These are phyloP conservation scores for Lophiotrema nucula DNA, from an alignment of 495 filamentous ascomycete genomes.

Conservation along the genomic window DNA sequence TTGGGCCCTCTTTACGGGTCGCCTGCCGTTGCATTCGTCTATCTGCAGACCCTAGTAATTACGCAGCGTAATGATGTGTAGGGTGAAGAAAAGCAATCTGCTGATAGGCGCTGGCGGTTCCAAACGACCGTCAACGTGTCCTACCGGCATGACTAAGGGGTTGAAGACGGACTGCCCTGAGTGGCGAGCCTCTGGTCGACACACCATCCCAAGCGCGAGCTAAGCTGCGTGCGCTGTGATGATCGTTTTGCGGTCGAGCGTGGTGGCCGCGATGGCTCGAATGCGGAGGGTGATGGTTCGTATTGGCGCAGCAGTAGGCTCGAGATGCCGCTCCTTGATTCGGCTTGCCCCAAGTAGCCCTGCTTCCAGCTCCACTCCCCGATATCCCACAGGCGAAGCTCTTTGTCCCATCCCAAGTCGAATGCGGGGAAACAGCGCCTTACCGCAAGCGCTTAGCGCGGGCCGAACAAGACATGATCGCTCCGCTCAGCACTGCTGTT, in stretches of 20 bases:
- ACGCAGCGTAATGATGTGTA: not conserved
- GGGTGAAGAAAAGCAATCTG: not conserved
- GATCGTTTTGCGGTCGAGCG: not conserved
- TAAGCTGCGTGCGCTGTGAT: not conserved
- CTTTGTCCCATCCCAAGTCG: not conserved
- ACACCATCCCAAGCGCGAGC: not conserved
- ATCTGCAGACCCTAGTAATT: not conserved
- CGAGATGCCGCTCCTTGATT: not conserved
- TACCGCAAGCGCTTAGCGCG: not conserved
- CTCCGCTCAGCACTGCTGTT: not conserved
- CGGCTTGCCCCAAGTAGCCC: not conserved
- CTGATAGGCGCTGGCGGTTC: not conserved
- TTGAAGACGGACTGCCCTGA: not conserved
- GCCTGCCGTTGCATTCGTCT: not conserved
- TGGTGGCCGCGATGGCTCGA: not conserved
- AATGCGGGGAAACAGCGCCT: constrained; percentile 28
- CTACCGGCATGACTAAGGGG: not conserved
- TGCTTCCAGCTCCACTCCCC: no score
- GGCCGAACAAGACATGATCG: constrained; percentile 1
- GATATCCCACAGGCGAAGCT: not conserved
- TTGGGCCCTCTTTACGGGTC: no score
- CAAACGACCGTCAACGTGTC: not conserved
- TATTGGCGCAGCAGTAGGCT: no score
- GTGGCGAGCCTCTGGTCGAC: not conserved
- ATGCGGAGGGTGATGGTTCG: no score